Base-by-base conservation (phyloP, 106 monocot species). In the Hemerocallis citrina region DNA sequence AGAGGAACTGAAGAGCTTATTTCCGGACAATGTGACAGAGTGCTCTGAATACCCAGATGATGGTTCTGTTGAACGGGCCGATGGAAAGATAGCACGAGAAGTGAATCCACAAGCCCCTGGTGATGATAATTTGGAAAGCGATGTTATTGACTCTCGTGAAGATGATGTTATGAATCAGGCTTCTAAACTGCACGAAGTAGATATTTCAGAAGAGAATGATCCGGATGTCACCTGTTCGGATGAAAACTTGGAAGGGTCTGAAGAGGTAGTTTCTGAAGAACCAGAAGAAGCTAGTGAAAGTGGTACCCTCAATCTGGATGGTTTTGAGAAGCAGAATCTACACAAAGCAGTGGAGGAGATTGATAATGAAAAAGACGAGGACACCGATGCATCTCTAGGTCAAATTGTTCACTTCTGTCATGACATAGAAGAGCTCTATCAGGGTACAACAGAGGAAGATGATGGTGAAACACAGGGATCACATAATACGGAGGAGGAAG, bases 1-100 rank as follows among this genome's bases (percentile, higher is more conserved):
- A 23, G 64, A 58, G 13, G 36, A 46, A 66, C 21, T 14, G 42
- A 14, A 30, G 3, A 34, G 23, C 19, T 27, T 17, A 29, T 34
- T 28, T 52, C 11, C 49, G 7, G 49, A 69, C 24, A 28, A 25
- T 10, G 58, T 7, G 8, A 31, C 31, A 5, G 29, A 54, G 31
- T 31, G 52, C 15, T 54, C 52, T 31, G 41, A 38, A 15, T 38
- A 16, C 43, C 55, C 75, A 21, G 68, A 64, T 22, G 66, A 56
- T 41, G 15, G 45, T 54, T 17, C 27, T 45, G 25, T 50, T 50
- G 49, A 23, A 24, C 25, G 27, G 27, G 24, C 25, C 12, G 49
- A 6, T 6, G 49, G 11, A 25, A 25, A 25, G 2, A 11, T 50
- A 1, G 7, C 7, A 25, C 49, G 27, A 50, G 49, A 50, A 25